Base-by-base conservation (phyloP, 2,329 filamentous ascomycete genomes). In the Penicillium sp. region DNA sequence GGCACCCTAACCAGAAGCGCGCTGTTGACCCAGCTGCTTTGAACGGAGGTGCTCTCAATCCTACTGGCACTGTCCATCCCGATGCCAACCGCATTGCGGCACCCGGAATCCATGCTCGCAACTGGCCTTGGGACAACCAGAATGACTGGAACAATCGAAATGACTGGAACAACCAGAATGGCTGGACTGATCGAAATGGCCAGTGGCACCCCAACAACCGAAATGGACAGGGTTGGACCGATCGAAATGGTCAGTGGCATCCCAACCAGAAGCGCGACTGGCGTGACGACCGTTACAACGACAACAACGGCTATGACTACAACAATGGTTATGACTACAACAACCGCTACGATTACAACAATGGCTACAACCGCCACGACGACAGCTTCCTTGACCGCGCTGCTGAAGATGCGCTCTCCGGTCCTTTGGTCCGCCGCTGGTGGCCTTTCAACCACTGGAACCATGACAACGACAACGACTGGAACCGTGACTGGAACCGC, bases 311-410 rank as follows among this genome's bases (percentile, higher is more conserved):
- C 4, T 5, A n/a, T 13, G 10, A 27, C 6, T 13, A 11, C 25
- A 11, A 27, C 25, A 11, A 27, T 13, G 34, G 20, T 15, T 23
- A 33, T 32, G 6, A 31, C 38, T n/a, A 35, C 30, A 29, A 32
- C 8, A 34, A 37, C 20, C 30, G 12, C 25, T 11, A 27, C 25
- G 11, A 36, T n/a, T 37, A 48, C 30, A 33, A 39, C n/a, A 39
- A 48, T 18, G 40, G 44, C 33, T 37, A 35, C 4, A 32, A 47
- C 28, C 44, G 45, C n/a, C n/a, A n/a, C 10, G 37, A 39, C 30
- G 27, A 41, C 20, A 40, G 50, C 23, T 28, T 38, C 13, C 16
- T 25, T 37, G 1, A 29, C 33, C 33, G 33, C 8, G 33, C 29
- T 22, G 33, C 33, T 30, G 33, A 35, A 25, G 20, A 35, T n/a